Evolutionary conservation across 2,329 filamentous ascomycete species (phyloP).

Genomic region (Aspergillus luchuensis): DNA sequence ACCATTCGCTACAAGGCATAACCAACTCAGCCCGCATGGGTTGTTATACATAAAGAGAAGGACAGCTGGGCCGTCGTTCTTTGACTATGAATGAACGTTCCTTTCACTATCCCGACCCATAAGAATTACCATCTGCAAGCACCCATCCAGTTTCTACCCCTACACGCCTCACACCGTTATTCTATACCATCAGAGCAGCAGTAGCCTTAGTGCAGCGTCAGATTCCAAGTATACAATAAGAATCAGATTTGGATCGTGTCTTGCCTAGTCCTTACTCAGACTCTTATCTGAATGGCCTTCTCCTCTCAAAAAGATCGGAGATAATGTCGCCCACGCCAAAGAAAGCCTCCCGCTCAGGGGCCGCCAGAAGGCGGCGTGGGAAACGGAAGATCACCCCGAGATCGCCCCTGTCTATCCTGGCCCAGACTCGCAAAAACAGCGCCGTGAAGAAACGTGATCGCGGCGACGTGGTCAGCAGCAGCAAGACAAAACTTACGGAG

Average conservation of each 20-base stretch:
- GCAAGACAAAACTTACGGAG: conserved; percentile 5
- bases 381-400: conserved; percentile 13
- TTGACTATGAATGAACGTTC: conserved; percentile 3
- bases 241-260: background rate
- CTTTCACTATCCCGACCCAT: conserved; percentile 1
- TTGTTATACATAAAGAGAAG: conserved; percentile 5
- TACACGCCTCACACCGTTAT: background rate
- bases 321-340: background rate
- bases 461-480: conserved; percentile 8
- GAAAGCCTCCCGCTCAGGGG: conserved; percentile 7
- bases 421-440: conserved; percentile 17
- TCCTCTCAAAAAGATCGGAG: background rate
- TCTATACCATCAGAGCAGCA: background rate
- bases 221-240: background rate
- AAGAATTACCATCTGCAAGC: background rate
- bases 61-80: conserved; percentile 1
- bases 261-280: background rate
- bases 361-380: conserved; percentile 12
- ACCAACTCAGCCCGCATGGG: background rate
- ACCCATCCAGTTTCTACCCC: background rate
- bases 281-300: background rate
- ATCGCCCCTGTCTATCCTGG: conserved; percentile 19
- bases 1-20: background rate
- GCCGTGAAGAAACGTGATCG: conserved; percentile 10
- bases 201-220: background rate